Conservation (phyloP, 768 basidiomycete genomes). For the Auriscalpium microsporum region DNA sequence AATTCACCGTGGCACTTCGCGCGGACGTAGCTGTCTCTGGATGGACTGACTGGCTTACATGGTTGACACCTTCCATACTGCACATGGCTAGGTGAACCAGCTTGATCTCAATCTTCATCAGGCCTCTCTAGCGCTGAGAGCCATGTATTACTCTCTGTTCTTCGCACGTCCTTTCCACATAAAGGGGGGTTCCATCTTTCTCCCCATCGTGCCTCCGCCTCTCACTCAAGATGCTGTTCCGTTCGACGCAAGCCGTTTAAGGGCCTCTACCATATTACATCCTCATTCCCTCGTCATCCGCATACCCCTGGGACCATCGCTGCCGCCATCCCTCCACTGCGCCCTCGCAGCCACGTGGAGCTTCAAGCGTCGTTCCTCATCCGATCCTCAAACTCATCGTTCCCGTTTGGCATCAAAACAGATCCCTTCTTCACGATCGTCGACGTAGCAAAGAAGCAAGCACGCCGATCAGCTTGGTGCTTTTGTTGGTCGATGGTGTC, state of each 20-base stretch:
- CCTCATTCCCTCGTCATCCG: constrained; percentile 9
- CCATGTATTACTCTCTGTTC: no score
- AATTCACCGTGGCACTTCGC: no score
- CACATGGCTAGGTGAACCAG: no score
- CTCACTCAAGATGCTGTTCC: background rate
- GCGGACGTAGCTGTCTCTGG: no score
- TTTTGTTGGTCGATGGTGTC: background rate
- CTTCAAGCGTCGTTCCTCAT: background rate
- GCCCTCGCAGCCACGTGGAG: background rate
- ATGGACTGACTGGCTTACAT: no score
- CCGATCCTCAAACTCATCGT: background rate
- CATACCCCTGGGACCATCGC: constrained; percentile 12
- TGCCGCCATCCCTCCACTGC: constrained; percentile 11
- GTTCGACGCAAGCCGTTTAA: constrained; percentile 14
- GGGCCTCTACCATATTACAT: constrained; percentile 6
- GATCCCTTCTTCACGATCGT: background rate
- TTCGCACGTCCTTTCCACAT: no score
- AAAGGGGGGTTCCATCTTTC: no score
- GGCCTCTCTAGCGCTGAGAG: no score
- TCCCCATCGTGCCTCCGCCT: no score
- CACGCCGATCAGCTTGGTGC: background rate
- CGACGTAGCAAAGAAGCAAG: background rate
- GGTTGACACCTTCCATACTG: no score
- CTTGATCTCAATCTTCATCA: no score
- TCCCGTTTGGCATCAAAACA: background rate